These are phyloP conservation scores for Oryza australiensis DNA, from an alignment of 176 grass and related monocot species.

Conservation along the genomic window DNA sequence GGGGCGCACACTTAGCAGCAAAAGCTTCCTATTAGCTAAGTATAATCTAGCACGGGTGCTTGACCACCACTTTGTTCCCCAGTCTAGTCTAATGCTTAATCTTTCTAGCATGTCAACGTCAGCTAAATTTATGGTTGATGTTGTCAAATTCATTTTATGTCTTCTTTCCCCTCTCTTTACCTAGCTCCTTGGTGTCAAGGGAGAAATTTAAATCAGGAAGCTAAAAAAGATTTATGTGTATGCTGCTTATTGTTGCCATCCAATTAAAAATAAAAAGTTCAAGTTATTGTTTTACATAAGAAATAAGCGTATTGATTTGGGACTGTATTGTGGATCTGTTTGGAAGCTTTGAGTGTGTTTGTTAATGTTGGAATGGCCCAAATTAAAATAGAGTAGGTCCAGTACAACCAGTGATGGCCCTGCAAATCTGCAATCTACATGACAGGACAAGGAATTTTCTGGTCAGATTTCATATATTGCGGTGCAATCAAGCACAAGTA, in stretches of 20 bases:
- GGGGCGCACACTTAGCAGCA: background rate
- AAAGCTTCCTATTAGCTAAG: background rate
- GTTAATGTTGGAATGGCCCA: background rate
- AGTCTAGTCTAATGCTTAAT: background rate
- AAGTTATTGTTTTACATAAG: background rate
- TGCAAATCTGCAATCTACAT: slow-evolving; percentile 2
- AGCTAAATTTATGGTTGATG: slow-evolving; percentile 1
- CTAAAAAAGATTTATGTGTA: background rate
- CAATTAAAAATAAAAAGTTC: background rate
- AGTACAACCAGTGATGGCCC: background rate
- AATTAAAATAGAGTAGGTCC: background rate
- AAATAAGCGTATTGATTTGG: background rate
- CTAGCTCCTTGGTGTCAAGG: background rate
- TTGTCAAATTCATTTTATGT: slow-evolving; percentile 4
- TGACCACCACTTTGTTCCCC: background rate
- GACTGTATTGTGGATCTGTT: background rate
- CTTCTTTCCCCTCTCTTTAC: background rate
- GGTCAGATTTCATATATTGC: slow-evolving; percentile 28
- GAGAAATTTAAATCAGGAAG: background rate
- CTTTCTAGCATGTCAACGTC: slow-evolving; percentile 12
- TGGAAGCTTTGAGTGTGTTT: background rate
- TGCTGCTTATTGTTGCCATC: background rate
- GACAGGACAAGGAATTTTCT: slow-evolving; percentile 22
- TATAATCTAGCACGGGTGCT: background rate
- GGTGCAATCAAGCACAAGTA: slow-evolving; percentile 15